These are phyloP conservation scores for Corymbia maculata DNA, from an alignment of 345 rosid species.

Conservation along the genomic window DNA sequence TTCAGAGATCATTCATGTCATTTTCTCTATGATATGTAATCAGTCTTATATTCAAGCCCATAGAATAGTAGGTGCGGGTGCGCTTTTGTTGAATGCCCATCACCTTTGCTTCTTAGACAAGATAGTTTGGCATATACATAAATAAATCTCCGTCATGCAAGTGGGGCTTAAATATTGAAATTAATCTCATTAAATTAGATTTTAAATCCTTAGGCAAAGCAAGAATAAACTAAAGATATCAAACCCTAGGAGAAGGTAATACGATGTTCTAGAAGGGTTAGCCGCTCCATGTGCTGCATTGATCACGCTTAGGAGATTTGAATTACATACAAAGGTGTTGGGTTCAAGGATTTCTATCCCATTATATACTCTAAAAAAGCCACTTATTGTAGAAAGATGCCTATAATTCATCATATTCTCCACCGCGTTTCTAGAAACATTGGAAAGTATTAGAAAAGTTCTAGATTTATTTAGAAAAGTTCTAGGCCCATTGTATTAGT, in stretches of 20 bases:
- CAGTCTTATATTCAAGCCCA: not conserved
- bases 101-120: not conserved
- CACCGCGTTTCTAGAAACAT: not conserved
- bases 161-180: not conserved
- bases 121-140: not conserved
- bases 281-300: not conserved
- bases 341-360: not conserved
- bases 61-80: not conserved
- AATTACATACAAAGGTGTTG: not conserved
- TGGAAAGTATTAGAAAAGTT: too few species aligned
- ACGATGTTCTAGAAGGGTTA: not conserved
- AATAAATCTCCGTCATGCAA: not conserved
- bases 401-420: not conserved
- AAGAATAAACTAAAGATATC: not conserved
- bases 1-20: rapidly evolving
- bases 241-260: not conserved
- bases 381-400: not conserved
- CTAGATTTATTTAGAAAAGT: too few species aligned
- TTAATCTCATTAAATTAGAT: not conserved
- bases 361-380: not conserved
- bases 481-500: too few species aligned
- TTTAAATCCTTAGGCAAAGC: not conserved
- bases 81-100: not conserved
- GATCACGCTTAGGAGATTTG: not conserved
- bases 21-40: not conserved